Evolutionary conservation across 2,329 filamentous ascomycete genomes (phyloP), one percentile per base, ranked within the genome.

Genomic region (Cercospora sojina): DNA sequence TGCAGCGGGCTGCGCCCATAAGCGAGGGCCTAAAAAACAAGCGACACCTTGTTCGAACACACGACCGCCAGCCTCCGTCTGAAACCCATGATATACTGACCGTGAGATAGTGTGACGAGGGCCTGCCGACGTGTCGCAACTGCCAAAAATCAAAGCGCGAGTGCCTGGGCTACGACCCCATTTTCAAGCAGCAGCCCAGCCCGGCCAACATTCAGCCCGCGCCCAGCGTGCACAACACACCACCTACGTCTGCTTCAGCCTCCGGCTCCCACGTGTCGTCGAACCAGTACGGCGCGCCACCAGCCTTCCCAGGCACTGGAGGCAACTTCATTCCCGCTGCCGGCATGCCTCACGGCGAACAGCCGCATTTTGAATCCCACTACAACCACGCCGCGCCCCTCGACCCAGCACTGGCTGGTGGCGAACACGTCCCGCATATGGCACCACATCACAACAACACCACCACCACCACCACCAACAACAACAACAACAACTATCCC

Each of bases 131-230:
- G 67, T 99, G 95, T 84, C 89, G 92, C 81, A 92, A 95, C 77
- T 95, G 91, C 81, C 89, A 90, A 76, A 95, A 95, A 79, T 93
- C 90, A 72, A 95, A 94, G 81, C 91, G 91, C 75, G 91, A 94
- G 74, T 95, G 91, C 76, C 78, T 93, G 58, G 91, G 91, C 64
- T 95, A 95, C 86, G 91, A 95, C 75, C 91, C 91, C 41, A 91
- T 94, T 75, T 95, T 94, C 82, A 91, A 92, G 80, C 86, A 89
- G 69, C 87, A 90, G 74, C 81, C 85, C 55, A 87, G 88, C 62
- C 90, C 90, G 31, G 85, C 90, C 57, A 86, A 88, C 70, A 90
- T 92, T 69, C 91, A 94, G 77, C 86, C 90, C 20, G 87, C 88
- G 12, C 87, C 88, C 51, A 58, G 53, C 20, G 65, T 55, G 56